Conservation (phyloP, 2,329 filamentous ascomycete species). For the Phyllosticta paracitricarpa region DNA sequence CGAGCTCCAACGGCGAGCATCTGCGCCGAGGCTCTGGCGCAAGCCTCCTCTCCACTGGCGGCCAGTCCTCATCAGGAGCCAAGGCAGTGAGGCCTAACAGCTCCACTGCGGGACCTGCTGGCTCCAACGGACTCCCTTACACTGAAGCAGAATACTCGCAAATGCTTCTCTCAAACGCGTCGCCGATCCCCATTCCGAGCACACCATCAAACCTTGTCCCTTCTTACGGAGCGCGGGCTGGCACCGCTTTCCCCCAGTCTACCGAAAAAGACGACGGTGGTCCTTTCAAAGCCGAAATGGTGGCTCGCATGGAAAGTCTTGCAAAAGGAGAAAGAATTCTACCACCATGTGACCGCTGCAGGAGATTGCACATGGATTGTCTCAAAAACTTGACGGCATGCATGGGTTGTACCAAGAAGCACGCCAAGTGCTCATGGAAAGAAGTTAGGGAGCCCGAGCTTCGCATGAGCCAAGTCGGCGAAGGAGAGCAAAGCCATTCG, state of each 20-base stretch:
- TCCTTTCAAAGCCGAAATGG: slow-evolving; percentile 55
- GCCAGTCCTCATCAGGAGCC: slow-evolving; percentile 23
- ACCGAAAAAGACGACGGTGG: slow-evolving; percentile 47
- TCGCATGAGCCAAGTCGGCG: slow-evolving; percentile 10
- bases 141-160: slow-evolving; percentile 30
- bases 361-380: slow-evolving; percentile 69
- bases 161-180: slow-evolving; percentile 26
- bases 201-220: slow-evolving; percentile 45
- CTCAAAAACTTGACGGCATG: slow-evolving; percentile 81
- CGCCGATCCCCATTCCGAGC: slow-evolving; percentile 44
- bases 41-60: slow-evolving; percentile 21
- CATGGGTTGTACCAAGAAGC: slow-evolving; percentile 79
- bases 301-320: slow-evolving; percentile 65
- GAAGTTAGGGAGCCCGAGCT: slow-evolving; percentile 66
- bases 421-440: slow-evolving; percentile 80
- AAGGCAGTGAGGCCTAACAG: slow-evolving; percentile 19
- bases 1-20: slow-evolving; percentile 19
- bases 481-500: slow-evolving; percentile 3
- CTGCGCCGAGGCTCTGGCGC: slow-evolving; percentile 20
- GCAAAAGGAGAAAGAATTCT: slow-evolving; percentile 62
- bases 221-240: slow-evolving; percentile 31
- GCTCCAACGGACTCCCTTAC: slow-evolving; percentile 3
- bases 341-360: slow-evolving; percentile 78
- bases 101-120: slow-evolving; percentile 6
- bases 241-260: slow-evolving; percentile 21